Evolutionary conservation across 169 alveolate species (phyloP), one percentile per base, ranked within the genome.

Genomic region (Plasmodium vinckei): DNA sequence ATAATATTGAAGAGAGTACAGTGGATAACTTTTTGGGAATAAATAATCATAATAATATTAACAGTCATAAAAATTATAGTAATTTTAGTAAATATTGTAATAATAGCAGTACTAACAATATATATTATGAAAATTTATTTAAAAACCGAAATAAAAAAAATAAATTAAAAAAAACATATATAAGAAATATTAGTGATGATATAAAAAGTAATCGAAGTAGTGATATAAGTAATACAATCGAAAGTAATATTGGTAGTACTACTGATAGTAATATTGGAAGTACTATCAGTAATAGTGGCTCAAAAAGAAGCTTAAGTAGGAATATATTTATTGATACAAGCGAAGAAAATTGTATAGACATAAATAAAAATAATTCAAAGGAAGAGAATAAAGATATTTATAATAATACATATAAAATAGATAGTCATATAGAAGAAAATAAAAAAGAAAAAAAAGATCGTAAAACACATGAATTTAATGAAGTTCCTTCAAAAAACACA

Each of bases 191-290:
- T 54, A 21, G 44, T 21, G 61, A 73, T 1, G 53, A 25, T 15
- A 51, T 72, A n/a, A 60, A 73, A 21, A 46, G 39, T 33, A 59
- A 46, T 39, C 23, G 23, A 44, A 73, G 57, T n/a, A 65, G 53
- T 27, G 87, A 73, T 27, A 72, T 59, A 33, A 33, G 42, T 4
- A 33, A 33, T 33, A 33, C 42, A 33, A 5, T 5, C 4, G 42
- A 33, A 33, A 33, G 42, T 3, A 33, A 33, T 33, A 33, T 33
- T 3, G 42, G 42, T 33, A 33, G 42, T 33, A 33, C 42, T 4
- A 42, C 23, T n/a, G 61, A 64, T 27, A 73, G 87, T 54, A 73
- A 73, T 53, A 9, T 59, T 25, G 46, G 71, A n/a, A 23, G 12
- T 15, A 33, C 7, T 46, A 9, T 25, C 9, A 23, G 51, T 19